A percentile compares a stretch with the other conserved stretches of the same genome.
phyloP scores from a whole-genome alignment of 2,329 filamentous ascomycete species.

The Hymenoscyphus fraxineus region DNA sequence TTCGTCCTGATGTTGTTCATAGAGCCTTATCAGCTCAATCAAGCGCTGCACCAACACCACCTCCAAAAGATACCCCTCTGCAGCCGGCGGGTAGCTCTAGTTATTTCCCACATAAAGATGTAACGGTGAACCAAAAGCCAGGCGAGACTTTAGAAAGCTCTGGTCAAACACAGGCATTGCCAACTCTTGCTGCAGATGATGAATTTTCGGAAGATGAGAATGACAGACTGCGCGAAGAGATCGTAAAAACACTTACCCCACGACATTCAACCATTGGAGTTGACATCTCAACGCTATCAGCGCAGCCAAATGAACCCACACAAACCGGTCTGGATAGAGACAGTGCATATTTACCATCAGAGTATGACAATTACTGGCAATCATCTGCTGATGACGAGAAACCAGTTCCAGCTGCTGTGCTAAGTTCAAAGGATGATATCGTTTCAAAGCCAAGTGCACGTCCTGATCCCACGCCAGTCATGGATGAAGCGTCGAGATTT shows the following conservation, averaged over 20 bases:
- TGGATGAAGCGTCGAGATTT: neutral
- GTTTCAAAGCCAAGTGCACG: neutral
- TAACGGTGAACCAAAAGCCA: constrained; percentile 4
- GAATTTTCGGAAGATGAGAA: constrained; percentile 52
- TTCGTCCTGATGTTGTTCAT: constrained; percentile 26
- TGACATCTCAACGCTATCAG: constrained; percentile 15
- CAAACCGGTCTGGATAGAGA: constrained; percentile 39
- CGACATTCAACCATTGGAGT: constrained; percentile 31
- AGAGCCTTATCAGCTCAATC: constrained; percentile 34
- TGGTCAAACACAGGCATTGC: constrained; percentile 12
- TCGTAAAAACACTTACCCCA: constrained; percentile 64
- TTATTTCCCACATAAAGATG: constrained; percentile 21
- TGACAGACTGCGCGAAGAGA: constrained; percentile 69
- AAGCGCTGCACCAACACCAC: constrained; percentile 43
- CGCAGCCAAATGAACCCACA: constrained; percentile 21
- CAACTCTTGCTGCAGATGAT: constrained; percentile 18
- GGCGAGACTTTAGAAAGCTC: constrained; percentile 15
- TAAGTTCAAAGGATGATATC: neutral
- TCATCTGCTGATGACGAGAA: constrained; percentile 41
- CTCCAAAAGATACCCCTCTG: constrained; percentile 41
- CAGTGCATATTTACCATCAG: constrained; percentile 60
- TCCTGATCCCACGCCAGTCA: neutral
- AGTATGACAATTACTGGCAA: constrained; percentile 66
- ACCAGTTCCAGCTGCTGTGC: constrained; percentile 7
- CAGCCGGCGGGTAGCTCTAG: constrained; percentile 11